A percentile compares a stretch with the other conserved stretches of the same genome.
phyloP scores from a whole-genome alignment of 768 basidiomycete species.

The Hygrophoropsis aurantiaca region DNA sequence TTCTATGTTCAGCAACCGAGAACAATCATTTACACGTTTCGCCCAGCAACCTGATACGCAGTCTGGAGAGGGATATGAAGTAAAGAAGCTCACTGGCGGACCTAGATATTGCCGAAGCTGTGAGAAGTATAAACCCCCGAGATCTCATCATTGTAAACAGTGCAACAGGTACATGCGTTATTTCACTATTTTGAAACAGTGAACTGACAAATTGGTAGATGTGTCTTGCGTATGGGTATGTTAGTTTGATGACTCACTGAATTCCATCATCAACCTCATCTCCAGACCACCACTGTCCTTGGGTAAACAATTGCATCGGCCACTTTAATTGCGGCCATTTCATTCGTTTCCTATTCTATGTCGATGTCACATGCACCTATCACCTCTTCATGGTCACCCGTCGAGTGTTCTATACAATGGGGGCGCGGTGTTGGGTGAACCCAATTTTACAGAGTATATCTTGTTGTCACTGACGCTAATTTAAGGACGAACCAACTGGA shows the following conservation, averaged over 20 bases:
- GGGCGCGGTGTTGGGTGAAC: constrained; percentile 53
- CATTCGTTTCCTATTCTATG: constrained; percentile 88
- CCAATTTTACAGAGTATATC: not conserved
- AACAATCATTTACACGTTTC: not conserved
- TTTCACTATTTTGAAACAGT: not conserved
- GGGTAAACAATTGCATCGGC: constrained; percentile 95
- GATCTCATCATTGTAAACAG: constrained; percentile 89
- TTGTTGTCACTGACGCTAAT: not conserved
- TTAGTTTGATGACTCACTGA: constrained; percentile 3
- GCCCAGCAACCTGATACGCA: constrained; percentile 72
- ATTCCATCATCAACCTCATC: not conserved
- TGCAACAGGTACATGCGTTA: constrained; percentile 67
- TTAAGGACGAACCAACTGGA: constrained; percentile 66
- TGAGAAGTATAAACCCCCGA: constrained; percentile 79
- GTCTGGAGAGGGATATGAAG: constrained; percentile 73
- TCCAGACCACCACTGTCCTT: constrained; percentile 87
- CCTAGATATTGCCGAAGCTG: constrained; percentile 90
- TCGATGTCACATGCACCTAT: constrained; percentile 86
- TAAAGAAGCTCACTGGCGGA: constrained; percentile 81
- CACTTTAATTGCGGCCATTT: constrained; percentile 89
- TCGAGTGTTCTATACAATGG: constrained; percentile 53
- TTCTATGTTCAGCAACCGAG: not conserved
- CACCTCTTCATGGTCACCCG: constrained; percentile 81
- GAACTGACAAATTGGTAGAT: constrained; percentile 39
- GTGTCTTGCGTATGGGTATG: constrained; percentile 88